Conservation (phyloP, 305 asterid genomes). For the Rubia balearica region DNA sequence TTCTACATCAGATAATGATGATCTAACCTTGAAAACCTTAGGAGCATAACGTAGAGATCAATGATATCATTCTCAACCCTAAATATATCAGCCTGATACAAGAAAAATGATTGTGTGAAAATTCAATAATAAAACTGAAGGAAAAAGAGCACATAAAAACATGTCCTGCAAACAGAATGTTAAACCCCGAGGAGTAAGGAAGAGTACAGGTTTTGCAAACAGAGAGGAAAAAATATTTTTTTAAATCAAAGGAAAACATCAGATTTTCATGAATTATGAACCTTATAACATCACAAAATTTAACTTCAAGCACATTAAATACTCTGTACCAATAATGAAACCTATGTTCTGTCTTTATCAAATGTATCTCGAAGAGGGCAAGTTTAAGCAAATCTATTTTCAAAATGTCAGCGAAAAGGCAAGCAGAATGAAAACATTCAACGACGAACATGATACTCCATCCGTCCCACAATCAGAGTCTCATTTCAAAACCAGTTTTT, state of each 20-base stretch:
- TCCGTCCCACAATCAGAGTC: too few species aligned
- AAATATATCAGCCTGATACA: constrained; percentile 72
- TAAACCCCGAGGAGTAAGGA: not conserved
- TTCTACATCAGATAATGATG: constrained; percentile 2
- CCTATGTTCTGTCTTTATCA: not conserved
- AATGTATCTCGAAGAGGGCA: not conserved
- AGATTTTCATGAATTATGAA: not conserved
- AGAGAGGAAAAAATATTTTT: not conserved
- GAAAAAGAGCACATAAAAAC: not conserved
- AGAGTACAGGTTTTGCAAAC: not conserved
- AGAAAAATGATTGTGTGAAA: constrained; percentile 18
- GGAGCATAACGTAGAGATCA: constrained; percentile 91
- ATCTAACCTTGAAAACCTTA: constrained; percentile 87
- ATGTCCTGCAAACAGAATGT: not conserved
- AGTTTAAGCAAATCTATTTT: not conserved
- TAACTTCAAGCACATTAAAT: not conserved
- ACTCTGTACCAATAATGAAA: not conserved
- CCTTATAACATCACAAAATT: not conserved
- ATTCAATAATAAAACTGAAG: constrained; percentile 5
- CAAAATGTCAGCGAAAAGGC: not conserved
- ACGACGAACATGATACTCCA: not conserved
- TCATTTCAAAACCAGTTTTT: too few species aligned
- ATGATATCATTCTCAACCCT: constrained; percentile 66
- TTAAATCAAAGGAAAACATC: not conserved
- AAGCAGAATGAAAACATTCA: not conserved